phyloP scores from a whole-genome alignment of 2,329 filamentous ascomycete genomes.

The Nannizzia gypsea region DNA sequence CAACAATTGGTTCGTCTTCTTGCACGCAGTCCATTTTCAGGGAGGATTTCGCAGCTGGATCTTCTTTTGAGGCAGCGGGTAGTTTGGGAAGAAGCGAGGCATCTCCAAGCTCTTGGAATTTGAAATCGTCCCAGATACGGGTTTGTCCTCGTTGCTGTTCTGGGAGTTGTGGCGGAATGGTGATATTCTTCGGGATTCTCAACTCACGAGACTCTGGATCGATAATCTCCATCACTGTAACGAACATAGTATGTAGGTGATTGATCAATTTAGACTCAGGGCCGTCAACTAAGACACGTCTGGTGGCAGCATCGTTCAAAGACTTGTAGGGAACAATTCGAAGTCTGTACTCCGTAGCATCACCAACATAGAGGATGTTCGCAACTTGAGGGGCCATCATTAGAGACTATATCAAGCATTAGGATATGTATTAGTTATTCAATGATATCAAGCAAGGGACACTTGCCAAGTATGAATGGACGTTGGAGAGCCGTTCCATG shows the following conservation, averaged over 20 bases:
- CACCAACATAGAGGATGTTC: conserved; percentile 16
- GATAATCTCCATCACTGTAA: conserved; percentile 15
- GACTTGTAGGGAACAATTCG: conserved; percentile 16
- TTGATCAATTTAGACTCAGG: conserved; percentile 9
- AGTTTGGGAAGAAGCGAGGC: conserved; percentile 16
- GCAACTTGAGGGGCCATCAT: conserved; percentile 12
- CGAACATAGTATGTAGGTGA: conserved; percentile 18
- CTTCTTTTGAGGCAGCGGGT: conserved; percentile 12
- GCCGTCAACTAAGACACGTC: conserved; percentile 19
- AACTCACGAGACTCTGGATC: conserved; percentile 13
- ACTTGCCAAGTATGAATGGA: conserved; percentile 23
- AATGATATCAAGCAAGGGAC: neutral
- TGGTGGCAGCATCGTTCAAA: conserved; percentile 15
- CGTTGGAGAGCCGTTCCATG: conserved; percentile 18
- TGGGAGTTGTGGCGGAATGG: conserved; percentile 14
- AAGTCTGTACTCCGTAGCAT: conserved; percentile 9
- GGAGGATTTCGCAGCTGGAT: neutral
- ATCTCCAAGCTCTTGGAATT: conserved; percentile 24
- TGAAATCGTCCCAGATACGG: conserved; percentile 23
- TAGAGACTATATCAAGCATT: conserved; percentile 13
- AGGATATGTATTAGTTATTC: too few species aligned
- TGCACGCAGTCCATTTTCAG: neutral
- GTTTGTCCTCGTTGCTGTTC: conserved; percentile 17
- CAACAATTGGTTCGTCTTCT: neutral
- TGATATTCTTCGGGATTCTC: conserved; percentile 14